Conservation (phyloP, 495 filamentous ascomycete species). For the Talaromyces wortmannii region DNA sequence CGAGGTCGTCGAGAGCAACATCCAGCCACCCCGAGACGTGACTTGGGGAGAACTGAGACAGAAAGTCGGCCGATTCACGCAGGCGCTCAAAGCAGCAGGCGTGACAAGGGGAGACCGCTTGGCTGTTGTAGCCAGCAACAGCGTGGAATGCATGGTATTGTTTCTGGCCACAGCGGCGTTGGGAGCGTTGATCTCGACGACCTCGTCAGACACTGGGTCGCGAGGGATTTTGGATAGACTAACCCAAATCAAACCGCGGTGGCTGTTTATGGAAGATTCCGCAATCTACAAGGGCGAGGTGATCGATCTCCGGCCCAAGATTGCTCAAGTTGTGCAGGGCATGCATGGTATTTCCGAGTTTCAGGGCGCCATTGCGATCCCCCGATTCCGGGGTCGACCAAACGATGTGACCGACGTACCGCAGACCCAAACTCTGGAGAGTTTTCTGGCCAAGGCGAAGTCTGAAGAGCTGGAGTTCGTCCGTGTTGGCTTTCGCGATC, state of each 20-base stretch:
- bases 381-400: constrained; percentile 49
- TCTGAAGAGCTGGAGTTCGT: constrained; percentile 45
- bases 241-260: constrained; percentile 63
- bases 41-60: constrained; percentile 58
- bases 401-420: constrained; percentile 52
- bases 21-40: constrained; percentile 41
- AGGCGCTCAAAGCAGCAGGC: constrained; percentile 56
- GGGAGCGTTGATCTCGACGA: constrained; percentile 64
- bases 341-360: constrained; percentile 55
- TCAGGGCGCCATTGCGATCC: constrained; percentile 55
- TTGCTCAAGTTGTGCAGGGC: constrained; percentile 55
- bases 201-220: constrained; percentile 73
- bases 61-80: constrained; percentile 46
- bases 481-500: constrained; percentile 57
- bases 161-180: constrained; percentile 58
- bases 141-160: constrained; percentile 62
- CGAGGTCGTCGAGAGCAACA: constrained; percentile 64
- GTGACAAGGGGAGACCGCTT: constrained; percentile 64
- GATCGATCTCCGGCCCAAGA: constrained; percentile 65
- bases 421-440: constrained; percentile 40
- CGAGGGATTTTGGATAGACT: constrained; percentile 70
- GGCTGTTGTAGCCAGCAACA: constrained; percentile 64
- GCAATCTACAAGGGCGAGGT: constrained; percentile 73
- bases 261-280: constrained; percentile 71
- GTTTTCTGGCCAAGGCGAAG: constrained; percentile 41